Evolutionary conservation across 2,329 filamentous ascomycete species (phyloP).

Genomic region (Arthrobotrys musiformis): DNA sequence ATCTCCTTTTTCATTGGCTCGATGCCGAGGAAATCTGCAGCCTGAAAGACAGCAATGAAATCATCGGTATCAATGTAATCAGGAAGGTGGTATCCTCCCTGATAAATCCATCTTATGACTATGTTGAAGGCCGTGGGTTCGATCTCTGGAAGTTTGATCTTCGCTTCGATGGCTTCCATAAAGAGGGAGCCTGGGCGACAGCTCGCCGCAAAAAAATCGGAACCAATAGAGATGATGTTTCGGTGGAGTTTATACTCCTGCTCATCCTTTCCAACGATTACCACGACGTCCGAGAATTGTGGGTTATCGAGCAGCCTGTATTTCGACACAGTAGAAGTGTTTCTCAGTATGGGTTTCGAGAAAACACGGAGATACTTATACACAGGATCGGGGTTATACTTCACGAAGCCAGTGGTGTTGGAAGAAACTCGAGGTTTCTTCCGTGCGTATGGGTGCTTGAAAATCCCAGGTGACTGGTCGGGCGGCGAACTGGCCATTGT

Average conservation of each 20-base stretch:
- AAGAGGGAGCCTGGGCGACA: background rate
- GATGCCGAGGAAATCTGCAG: background rate
- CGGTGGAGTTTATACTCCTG: slow-evolving; percentile 5
- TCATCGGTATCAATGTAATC: background rate
- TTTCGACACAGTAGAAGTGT: background rate
- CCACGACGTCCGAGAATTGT: slow-evolving; percentile 2
- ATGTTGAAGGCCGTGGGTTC: slow-evolving; percentile 33
- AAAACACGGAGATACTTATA: no score
- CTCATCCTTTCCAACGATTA: background rate
- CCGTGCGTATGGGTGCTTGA: no score
- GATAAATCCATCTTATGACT: slow-evolving; percentile 54
- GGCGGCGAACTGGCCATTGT: no score
- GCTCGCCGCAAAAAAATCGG: slow-evolving; percentile 30
- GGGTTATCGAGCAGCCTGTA: background rate
- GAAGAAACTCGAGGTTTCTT: no score
- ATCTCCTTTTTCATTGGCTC: slow-evolving; percentile 1
- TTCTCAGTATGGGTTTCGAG: no score
- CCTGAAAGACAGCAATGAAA: background rate
- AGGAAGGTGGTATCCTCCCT: background rate
- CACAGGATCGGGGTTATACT: no score
- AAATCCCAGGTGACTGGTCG: no score
- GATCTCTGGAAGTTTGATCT: slow-evolving; percentile 26
- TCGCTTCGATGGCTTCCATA: background rate
- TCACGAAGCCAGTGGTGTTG: no score
- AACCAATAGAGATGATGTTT: background rate